These are phyloP conservation scores for Pythium grandisporangium DNA, from an alignment of 352 stramenopile genomes.

Conservation along the genomic window DNA sequence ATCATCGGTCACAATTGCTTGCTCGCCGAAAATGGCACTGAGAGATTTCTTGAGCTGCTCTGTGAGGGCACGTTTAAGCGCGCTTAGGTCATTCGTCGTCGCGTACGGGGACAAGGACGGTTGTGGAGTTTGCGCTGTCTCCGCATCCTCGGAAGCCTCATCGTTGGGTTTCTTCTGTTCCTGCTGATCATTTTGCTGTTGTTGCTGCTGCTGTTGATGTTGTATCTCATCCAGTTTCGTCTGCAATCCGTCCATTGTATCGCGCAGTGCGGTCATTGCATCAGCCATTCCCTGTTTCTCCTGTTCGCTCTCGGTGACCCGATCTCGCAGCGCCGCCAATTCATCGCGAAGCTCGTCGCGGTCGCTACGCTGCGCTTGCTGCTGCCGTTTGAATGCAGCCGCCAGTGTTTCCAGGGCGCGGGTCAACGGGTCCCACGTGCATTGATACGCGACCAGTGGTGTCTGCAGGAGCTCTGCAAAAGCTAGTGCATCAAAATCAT, in stretches of 20 bases:
- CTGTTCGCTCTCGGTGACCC: conserved; percentile 28
- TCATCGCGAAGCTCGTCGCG: conserved; percentile 51
- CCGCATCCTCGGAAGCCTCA: conserved; percentile 11
- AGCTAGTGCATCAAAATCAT: conserved; percentile 20
- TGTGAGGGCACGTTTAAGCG: conserved; percentile 31
- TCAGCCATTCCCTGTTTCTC: conserved; percentile 46
- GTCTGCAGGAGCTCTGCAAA: conserved; percentile 57
- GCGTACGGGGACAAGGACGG: conserved; percentile 12
- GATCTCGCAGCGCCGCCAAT: conserved; percentile 25
- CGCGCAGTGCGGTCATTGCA: conserved; percentile 34
- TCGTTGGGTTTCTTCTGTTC: conserved; percentile 14
- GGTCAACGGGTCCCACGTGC: conserved; percentile 66
- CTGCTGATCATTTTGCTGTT: conserved; percentile 18
- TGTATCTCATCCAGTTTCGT: conserved; percentile 28
- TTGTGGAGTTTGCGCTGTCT: background rate
- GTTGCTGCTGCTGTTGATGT: conserved; percentile 13
- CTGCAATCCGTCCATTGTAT: conserved; percentile 36
- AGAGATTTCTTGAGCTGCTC: conserved; percentile 36
- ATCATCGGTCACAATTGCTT: conserved; percentile 16
- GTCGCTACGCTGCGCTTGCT: conserved; percentile 24
- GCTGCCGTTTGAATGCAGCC: conserved; percentile 38
- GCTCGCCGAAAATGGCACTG: conserved; percentile 25
- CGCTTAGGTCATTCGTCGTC: conserved; percentile 32
- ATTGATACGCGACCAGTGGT: conserved; percentile 58
- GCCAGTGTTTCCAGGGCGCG: conserved; percentile 54